Evolutionary conservation across 2,329 filamentous ascomycete genomes (phyloP).

Genomic region (Acrocalymma vagum): DNA sequence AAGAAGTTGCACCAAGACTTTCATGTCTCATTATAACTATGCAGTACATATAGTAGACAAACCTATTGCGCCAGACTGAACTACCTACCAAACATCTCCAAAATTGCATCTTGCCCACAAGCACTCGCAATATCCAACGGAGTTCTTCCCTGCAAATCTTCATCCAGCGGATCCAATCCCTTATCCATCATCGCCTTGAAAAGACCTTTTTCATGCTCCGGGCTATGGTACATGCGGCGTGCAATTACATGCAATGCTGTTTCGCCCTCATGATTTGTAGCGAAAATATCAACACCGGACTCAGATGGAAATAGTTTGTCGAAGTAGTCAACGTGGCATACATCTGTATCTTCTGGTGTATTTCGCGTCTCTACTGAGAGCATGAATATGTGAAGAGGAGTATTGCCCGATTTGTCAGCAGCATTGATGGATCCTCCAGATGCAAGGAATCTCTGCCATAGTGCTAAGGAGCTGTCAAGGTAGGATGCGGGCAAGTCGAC

Average conservation of each 20-base stretch:
- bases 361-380: too few relatives aligned
- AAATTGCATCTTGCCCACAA: constrained; percentile 14
- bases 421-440: too few relatives aligned
- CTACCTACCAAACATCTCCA: constrained; percentile 23
- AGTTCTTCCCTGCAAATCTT: constrained; percentile 17
- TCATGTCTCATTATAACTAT: too few relatives aligned
- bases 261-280: background rate
- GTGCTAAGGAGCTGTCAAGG: too few relatives aligned
- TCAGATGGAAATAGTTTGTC: too few relatives aligned
- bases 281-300: constrained; percentile 1
- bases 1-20: too few relatives aligned
- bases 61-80: too few relatives aligned
- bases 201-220: too few relatives aligned
- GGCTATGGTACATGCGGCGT: constrained; percentile 3
- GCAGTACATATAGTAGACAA: too few relatives aligned
- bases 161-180: constrained; percentile 19
- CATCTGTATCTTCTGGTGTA: background rate
- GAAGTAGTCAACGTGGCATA: background rate
- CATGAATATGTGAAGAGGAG: constrained; percentile 20
- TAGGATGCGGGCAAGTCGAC: too few relatives aligned
- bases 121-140: constrained; percentile 25
- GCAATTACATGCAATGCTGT: constrained; percentile 6
- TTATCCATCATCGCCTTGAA: constrained; percentile 20
- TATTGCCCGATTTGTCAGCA: constrained; percentile 18
- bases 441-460: too few relatives aligned